Base-by-base conservation (phyloP, 345 rosid genomes). In the Abelmoschus esculentus region DNA sequence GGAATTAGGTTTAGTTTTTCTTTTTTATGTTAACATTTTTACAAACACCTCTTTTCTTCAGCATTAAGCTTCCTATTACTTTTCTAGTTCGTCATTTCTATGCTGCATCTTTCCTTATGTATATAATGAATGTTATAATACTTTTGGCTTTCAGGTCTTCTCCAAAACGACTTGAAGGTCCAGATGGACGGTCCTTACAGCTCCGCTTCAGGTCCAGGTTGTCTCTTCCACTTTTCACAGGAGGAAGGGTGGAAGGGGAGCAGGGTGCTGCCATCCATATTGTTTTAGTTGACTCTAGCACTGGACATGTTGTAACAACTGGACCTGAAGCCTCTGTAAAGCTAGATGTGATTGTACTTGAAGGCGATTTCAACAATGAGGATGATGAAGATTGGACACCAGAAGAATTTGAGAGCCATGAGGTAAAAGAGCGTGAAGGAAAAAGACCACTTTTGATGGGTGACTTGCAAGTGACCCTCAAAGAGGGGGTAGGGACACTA, bases 201-300 rank as follows among this genome's bases (percentile, higher is more conserved):
- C 26, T 22, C 26, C 26, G 26, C 26, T 22, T 22, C 26, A 22
- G 26, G 26, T 22, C 26, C 26, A 22, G 26, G 26, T 22, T 22
- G 26, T 22, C 26, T 22, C 26, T 22, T 22, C 26, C 26, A 22
- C 26, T 22, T 22, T 22, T 22, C 26, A 54, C 89, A 85, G 80
- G 96, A 90, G 32, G 99, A 95, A 76, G 99, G 99, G 96, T 91
- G 32, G 99, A 95, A 76, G 99, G 99, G 65, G 99, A 95, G 78
- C 97, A 91, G 75, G 97, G 97, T 79, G 97, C 96, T 72, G 83
- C 97, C 14, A 87, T 95, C 64, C 99, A 95, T 80, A 73, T 82
- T 4, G 88, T 95, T 63, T 72, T 95, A 72, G 70, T 85, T 58
- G 99, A 95, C 75, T 85, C 78, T 26, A 87, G 78, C 79, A 78